Evolutionary conservation across 1,284 basidiomycete genomes (phyloP).

Genomic region (Sparassis latifolia): DNA sequence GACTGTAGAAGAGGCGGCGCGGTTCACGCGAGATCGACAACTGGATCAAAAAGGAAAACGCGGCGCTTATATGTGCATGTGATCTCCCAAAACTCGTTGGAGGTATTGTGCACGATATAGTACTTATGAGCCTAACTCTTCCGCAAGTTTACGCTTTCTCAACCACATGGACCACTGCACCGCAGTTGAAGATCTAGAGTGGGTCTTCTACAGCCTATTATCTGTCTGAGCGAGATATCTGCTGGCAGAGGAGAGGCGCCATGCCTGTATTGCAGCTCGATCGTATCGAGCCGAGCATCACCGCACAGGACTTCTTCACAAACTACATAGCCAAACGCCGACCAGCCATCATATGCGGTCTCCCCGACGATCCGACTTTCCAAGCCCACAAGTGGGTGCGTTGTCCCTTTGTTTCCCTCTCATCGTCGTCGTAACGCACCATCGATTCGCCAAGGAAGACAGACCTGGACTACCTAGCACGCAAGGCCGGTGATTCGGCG

Average conservation of each 20-base stretch:
- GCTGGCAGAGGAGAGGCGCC: slow-evolving; percentile 11
- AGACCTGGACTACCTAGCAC: slow-evolving; percentile 20
- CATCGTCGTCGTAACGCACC: too few relatives aligned
- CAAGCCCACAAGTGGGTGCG: slow-evolving; percentile 23
- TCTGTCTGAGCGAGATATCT: too few relatives aligned
- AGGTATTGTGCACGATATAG: too few relatives aligned
- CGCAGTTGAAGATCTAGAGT: too few relatives aligned
- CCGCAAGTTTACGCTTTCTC: too few relatives aligned
- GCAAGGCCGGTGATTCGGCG: slow-evolving; percentile 20
- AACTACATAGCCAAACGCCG: slow-evolving; percentile 20
- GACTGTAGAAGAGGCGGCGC: background rate
- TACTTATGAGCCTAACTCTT: too few relatives aligned
- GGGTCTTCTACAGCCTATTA: too few relatives aligned
- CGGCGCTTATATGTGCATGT: too few relatives aligned
- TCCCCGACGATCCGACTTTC: slow-evolving; percentile 24
- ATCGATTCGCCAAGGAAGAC: slow-evolving; percentile 9
- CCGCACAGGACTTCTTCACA: slow-evolving; percentile 19
- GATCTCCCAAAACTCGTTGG: too few relatives aligned
- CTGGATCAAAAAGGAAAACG: too few relatives aligned
- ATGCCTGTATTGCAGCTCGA: slow-evolving; percentile 12
- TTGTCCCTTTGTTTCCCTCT: background rate
- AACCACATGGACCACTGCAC: too few relatives aligned
- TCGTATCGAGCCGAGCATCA: slow-evolving; percentile 8
- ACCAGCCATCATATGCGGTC: slow-evolving; percentile 22
- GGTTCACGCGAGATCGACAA: too few relatives aligned